phyloP scores from a whole-genome alignment of 805 yeast genomes.

The Pichia insulana region DNA sequence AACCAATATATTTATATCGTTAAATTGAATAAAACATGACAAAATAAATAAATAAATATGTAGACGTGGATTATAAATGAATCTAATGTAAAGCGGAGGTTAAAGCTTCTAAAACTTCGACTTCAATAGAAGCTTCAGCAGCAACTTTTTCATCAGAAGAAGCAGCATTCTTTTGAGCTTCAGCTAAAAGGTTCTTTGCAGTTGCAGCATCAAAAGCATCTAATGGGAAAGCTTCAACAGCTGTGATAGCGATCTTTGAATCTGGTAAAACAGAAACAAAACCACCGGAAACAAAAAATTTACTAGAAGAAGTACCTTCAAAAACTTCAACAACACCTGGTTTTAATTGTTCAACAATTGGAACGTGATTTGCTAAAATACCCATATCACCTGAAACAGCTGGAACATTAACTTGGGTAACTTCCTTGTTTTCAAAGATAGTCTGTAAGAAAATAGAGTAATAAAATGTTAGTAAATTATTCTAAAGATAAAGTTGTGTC shows the following conservation, averaged over 20 bases:
- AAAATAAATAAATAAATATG: conserved; percentile 11
- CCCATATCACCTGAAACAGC: conserved; percentile 94
- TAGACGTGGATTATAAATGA: background rate
- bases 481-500: no score
- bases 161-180: conserved; percentile 85
- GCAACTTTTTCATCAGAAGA: conserved; percentile 83
- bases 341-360: conserved; percentile 89
- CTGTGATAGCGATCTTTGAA: conserved; percentile 80
- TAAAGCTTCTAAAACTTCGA: conserved; percentile 93
- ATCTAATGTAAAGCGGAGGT: conserved; percentile 47
- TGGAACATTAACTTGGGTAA: conserved; percentile 85
- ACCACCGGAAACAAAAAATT: conserved; percentile 92
- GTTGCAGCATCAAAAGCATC: conserved; percentile 76
- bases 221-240: conserved; percentile 91
- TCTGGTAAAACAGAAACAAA: conserved; percentile 95
- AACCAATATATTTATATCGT: no score
- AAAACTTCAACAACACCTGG: conserved; percentile 94
- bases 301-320: conserved; percentile 63
- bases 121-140: conserved; percentile 91
- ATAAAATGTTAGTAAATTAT: conserved; percentile 2
- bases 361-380: conserved; percentile 95
- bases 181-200: conserved; percentile 73
- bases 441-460: conserved; percentile 16
- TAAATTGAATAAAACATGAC: conserved; percentile 10
- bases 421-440: conserved; percentile 26